Evolutionary conservation across 106 monocot genomes (phyloP), one percentile per base, ranked within the genome.

Genomic region (Xerophyta viscosa): DNA sequence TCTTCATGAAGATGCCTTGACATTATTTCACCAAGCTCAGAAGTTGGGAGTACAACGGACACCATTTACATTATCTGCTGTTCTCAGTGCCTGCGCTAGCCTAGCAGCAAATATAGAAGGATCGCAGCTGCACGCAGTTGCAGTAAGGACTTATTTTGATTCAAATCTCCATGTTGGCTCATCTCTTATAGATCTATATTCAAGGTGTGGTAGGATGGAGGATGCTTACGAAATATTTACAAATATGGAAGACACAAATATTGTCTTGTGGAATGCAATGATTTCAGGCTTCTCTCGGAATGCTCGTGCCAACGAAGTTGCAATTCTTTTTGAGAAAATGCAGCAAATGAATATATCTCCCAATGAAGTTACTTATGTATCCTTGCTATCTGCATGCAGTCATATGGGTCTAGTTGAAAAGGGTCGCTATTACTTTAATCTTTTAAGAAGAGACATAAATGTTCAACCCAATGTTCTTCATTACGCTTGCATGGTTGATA

Each of bases 401-500:
- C 83, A 83, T 67, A 43, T 48, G 3, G 88, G 83, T 36, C 55
- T 58, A 10, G 67, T 80, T 22, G 79, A 73, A 17, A 71, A 62
- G 42, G 88, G 71, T 8, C 61, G 69, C 6, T n/a, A 26, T 25
- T 66, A 76, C 46, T 88, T 88, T 54, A 20, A 42, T 46, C 48
- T 66, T 37, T 39, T 87, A 58, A 46, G 45, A 60, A 61, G 17
- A 27, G 81, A 87, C 57, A 20, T 30, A 6, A 60, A 23, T 23
- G 68, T 70, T 24, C 53, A 65, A 24, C 62, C 82, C 4, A 82
- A 70, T 53, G 64, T 58, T 13, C 56, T 82, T 56, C 82, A 83
- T 25, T 88, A 88, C 66, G 72, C 88, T 29, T 88, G 88, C 56
- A 83, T 88, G 75, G 75, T 83, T 31, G 88, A 88, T 63, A 46